These are phyloP conservation scores for Ascoidea tarda DNA, from an alignment of 805 yeast species.

Conservation along the genomic window DNA sequence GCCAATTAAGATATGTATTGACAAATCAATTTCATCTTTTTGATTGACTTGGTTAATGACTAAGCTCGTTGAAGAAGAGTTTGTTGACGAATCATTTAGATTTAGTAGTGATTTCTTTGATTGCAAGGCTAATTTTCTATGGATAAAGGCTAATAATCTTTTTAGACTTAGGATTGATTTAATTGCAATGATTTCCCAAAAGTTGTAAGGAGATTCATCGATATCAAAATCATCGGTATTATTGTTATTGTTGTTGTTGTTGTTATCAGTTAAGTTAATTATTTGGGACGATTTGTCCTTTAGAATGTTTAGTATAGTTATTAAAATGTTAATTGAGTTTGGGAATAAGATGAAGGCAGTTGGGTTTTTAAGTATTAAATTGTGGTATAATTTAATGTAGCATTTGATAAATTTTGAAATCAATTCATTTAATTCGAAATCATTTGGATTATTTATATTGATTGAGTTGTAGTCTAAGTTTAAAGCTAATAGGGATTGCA, in stretches of 20 bases:
- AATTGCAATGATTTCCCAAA: conserved; percentile 67
- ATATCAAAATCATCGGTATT: conserved; percentile 32
- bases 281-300: conserved; percentile 51
- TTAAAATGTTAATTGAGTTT: conserved; percentile 43
- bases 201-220: conserved; percentile 18
- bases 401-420: conserved; percentile 64
- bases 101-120: too few species aligned
- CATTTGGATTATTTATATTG: background rate
- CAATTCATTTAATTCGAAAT: conserved; percentile 24
- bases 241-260: conserved; percentile 26
- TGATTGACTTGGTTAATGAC: conserved; percentile 32
- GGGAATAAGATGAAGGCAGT: conserved; percentile 61
- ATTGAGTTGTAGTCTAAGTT: conserved; percentile 15
- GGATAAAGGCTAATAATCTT: background rate
- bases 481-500: conserved; percentile 37
- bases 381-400: conserved; percentile 58
- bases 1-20: conserved; percentile 37
- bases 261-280: too few species aligned
- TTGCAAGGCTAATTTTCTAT: too few species aligned
- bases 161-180: conserved; percentile 13
- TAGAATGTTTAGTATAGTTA: conserved; percentile 43
- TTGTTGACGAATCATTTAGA: too few species aligned
- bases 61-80: background rate
- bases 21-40: conserved; percentile 46
- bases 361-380: conserved; percentile 45